A percentile compares a stretch with the other conserved stretches of the same genome.
phyloP scores from a whole-genome alignment of 2,329 filamentous ascomycete genomes.

The Colletotrichum sidae region DNA sequence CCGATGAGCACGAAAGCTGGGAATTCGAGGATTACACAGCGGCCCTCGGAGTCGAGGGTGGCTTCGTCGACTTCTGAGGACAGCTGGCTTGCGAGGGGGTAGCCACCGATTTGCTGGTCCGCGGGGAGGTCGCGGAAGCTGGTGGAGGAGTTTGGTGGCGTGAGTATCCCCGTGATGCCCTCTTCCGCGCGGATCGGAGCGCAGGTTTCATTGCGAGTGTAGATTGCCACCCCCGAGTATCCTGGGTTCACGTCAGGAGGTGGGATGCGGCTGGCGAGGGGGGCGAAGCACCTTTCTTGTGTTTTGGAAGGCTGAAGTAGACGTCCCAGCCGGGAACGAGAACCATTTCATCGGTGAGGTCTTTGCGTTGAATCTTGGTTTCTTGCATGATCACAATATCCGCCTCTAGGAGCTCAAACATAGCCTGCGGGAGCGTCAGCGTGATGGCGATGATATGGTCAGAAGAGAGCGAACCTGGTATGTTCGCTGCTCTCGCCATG shows the following conservation, averaged over 20 bases:
- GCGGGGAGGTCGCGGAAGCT: conserved; percentile 80
- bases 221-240: conserved; percentile 95
- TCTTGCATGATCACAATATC: conserved; percentile 97
- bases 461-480: conserved; percentile 66
- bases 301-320: conserved; percentile 90
- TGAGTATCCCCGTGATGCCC: conserved; percentile 87
- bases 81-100: conserved; percentile 79
- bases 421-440: conserved; percentile 65
- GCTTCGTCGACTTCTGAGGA: conserved; percentile 73
- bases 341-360: conserved; percentile 95
- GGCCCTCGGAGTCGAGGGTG: conserved; percentile 87
- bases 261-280: background rate
- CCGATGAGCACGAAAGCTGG: conserved; percentile 94
- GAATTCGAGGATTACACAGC: conserved; percentile 92
- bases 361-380: conserved; percentile 94
- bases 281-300: conserved; percentile 81
- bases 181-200: conserved; percentile 91
- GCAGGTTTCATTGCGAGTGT: conserved; percentile 88
- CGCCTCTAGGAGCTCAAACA: conserved; percentile 93
- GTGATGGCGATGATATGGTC: background rate
- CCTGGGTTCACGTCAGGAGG: conserved; percentile 61
- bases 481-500: conserved; percentile 79
- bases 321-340: conserved; percentile 95
- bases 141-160: conserved; percentile 75
- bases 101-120: conserved; percentile 87